Base-by-base conservation (phyloP, 306 rosid species). In the Adenanthera pavonina region DNA sequence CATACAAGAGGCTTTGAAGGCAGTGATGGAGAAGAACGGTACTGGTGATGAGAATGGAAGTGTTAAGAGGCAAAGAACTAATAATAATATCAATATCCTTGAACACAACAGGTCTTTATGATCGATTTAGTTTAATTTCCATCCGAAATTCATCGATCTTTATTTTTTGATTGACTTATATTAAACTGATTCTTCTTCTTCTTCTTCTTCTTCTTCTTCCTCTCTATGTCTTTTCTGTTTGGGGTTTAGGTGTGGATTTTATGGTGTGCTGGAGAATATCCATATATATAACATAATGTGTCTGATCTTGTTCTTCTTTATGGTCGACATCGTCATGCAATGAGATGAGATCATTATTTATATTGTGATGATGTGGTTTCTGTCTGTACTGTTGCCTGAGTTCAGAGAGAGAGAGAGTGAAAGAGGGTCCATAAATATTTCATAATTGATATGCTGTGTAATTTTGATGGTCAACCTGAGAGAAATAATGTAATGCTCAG, bases 11-110 rank as follows among this genome's bases (percentile, higher is more conserved):
- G 97, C 98, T 6, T 93, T 94, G 1, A 94, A 87, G 80, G 90
- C 89, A 0, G 97, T 94, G 70, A 94, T 94, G 94, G 98, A 91
- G 80, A 94, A 92, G 85, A 86, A 74, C 10, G 76, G 82, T 34
- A 89, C 85, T 0, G 93, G 88, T 8, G 89, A 82, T 19, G 82
- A 91, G 71, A 81, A 93, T 15, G 98, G 94, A 78, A 92, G 72
- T 82, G 90, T 85, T 64, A 94, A 94, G 88, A 91, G 98, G 36
- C 98, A 92, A 90, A 92, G 97, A 90, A 92, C 92, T 11, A 86
- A 46, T 46, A 69, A 46, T 69, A 69, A 80, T 83, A 76, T 87
- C 67, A 94, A 87, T 89, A 84, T 91, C 85, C 87, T 92, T 76
- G 73, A 90, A 83, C 76, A 86, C 80, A 87, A 64, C 69, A 64